These are phyloP conservation scores for Mycotypha africana DNA, from an alignment of 371 early-diverging fungal species.

Conservation along the genomic window DNA sequence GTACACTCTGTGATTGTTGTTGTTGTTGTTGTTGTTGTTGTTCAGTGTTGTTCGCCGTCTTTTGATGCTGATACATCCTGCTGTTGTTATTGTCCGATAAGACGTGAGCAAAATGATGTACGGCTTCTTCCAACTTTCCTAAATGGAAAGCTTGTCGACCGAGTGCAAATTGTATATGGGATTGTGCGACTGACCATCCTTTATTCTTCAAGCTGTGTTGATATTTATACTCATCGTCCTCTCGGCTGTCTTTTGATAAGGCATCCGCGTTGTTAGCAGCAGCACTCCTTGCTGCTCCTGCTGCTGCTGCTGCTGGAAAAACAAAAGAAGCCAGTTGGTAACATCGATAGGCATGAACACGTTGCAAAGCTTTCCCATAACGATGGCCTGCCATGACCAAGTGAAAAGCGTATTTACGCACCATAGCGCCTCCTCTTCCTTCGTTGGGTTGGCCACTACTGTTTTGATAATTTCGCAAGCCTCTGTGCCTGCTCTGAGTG, in stretches of 20 bases:
- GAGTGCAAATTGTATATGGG: slow-evolving; percentile 82
- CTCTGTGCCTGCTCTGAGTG: no score
- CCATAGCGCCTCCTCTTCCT: no score
- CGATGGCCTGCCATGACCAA: slow-evolving; percentile 83
- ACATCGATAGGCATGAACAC: slow-evolving; percentile 71
- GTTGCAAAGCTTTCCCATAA: slow-evolving; percentile 66
- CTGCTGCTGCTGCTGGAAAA: no score
- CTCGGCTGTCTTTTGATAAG: no score
- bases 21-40: no score
- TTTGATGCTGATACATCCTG: no score
- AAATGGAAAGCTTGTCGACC: slow-evolving; percentile 71
- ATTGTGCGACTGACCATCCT: slow-evolving; percentile 77
- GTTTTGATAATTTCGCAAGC: no score
- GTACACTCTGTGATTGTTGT: slow-evolving; percentile 64
- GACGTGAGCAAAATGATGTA: slow-evolving; percentile 61
- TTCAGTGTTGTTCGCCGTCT: no score
- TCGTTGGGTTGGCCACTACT: no score
- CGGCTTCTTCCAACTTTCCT: slow-evolving; percentile 51
- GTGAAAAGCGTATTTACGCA: slow-evolving; percentile 85
- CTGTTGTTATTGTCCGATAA: slow-evolving; percentile 55
- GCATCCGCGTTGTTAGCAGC: no score
- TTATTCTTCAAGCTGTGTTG: slow-evolving; percentile 59
- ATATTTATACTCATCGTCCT: no score
- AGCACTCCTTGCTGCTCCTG: no score
- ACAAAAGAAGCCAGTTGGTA: slow-evolving; percentile 61